These are phyloP conservation scores for Gyrodon lividus DNA, from an alignment of 768 basidiomycete species.

Conservation along the genomic window DNA sequence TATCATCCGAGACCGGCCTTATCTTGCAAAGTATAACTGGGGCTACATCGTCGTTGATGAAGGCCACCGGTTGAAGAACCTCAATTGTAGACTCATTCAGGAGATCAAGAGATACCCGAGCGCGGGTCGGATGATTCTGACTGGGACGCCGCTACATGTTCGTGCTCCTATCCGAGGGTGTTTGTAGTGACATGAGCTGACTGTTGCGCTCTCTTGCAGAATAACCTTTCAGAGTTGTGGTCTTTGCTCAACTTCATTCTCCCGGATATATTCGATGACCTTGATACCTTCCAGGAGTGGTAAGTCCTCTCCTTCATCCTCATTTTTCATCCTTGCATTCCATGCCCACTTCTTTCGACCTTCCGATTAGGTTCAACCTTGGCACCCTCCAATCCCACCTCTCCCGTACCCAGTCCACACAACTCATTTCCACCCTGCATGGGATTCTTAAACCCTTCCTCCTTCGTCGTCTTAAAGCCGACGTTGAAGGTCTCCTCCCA, in stretches of 20 bases:
- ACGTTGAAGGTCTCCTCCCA: constrained; percentile 78
- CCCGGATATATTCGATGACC: constrained; percentile 88
- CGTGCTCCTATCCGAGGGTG: constrained; percentile 21
- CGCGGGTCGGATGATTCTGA: constrained; percentile 89
- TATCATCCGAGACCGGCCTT: constrained; percentile 76
- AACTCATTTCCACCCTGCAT: constrained; percentile 78
- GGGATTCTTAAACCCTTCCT: constrained; percentile 95
- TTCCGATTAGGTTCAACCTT: constrained; percentile 61
- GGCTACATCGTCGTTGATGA: constrained; percentile 96
- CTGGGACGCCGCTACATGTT: constrained; percentile 95
- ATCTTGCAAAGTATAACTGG: constrained; percentile 69
- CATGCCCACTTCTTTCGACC: constrained; percentile 17
- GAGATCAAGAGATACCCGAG: constrained; percentile 87
- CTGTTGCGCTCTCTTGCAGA: constrained; percentile 48
- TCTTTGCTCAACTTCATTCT: constrained; percentile 93
- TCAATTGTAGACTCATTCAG: constrained; percentile 85
- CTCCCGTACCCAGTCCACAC: constrained; percentile 54
- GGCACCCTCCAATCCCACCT: constrained; percentile 59
- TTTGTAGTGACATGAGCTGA: neutral
- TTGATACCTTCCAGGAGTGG: constrained; percentile 91
- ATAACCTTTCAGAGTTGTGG: constrained; percentile 95
- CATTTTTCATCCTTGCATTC: neutral
- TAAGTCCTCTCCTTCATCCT: constrained; percentile 28
- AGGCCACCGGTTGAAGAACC: constrained; percentile 93
- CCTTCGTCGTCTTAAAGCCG: constrained; percentile 84